Evolutionary conservation across 495 filamentous ascomycete species (phyloP), one percentile per base, ranked within the genome.

Genomic region (Saxophila tyrrhenica): DNA sequence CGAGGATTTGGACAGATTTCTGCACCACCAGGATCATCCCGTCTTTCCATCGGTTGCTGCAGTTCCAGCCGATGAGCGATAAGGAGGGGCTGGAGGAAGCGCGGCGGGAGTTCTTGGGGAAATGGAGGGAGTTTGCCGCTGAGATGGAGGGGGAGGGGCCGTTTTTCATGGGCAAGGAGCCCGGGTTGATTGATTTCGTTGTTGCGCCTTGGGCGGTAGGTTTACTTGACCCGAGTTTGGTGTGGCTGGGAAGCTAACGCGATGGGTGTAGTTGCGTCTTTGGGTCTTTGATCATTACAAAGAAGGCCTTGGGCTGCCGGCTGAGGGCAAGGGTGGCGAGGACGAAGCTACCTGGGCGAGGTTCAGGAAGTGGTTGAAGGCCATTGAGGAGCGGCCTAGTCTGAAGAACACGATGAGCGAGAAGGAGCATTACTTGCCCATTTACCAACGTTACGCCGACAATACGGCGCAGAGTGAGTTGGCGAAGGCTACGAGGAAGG

Each of bases 221-320:
- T 52, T 17, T 17, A 2, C 45, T 22, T 22, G 9, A 9, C n/a
- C 35, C n/a, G 17, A 41, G 22, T 35, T 42, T n/a, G n/a, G n/a
- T n/a, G n/a, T n/a, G n/a, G n/a, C n/a, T n/a, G n/a, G n/a, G n/a
- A n/a, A 39, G 43, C 25, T 48, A 29, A 39, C 44, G 25, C 25
- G 10, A 8, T 35, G 21, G 29, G 19, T 25, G 49, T 49, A 58
- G 7, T 72, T 84, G 56, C 72, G 83, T 46, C 60, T 87, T 50
- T 87, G 79, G 70, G 69, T 85, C 29, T 82, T 87, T 61, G 82
- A 87, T 64, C 72, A 84, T 51, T 86, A 80, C 56, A 87, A 88
- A 61, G 81, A 77, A 0, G 83, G 80, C 0, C 54, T 79, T 20
- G 76, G 77, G 0, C 71, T 87, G 35, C 81, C 81, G 1, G 71